Percentiles rank a stretch among this genome's conserved stretches.
These are phyloP conservation scores for Salix purpurea DNA, from an alignment of 345 rosid species.

Conservation along the genomic window DNA sequence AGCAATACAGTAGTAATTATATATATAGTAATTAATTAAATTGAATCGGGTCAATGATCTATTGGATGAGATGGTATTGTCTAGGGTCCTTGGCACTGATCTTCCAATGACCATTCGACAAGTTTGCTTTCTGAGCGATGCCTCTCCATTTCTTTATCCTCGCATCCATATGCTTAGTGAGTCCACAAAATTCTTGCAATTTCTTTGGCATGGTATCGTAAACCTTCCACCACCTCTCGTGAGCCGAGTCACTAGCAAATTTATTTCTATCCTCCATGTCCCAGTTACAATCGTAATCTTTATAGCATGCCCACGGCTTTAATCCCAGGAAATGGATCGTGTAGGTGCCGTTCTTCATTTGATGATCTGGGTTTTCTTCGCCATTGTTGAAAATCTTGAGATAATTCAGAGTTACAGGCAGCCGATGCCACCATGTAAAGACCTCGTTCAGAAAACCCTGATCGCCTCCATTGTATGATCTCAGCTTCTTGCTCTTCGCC, in stretches of 20 bases:
- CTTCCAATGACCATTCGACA: constrained; percentile 63
- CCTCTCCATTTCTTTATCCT: constrained; percentile 62
- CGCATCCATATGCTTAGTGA: constrained; percentile 32
- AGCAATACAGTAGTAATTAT: not conserved
- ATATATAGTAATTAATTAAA: not conserved
- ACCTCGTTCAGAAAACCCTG: constrained; percentile 79
- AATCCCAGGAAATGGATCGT: constrained; percentile 67
- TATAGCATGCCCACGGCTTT: constrained; percentile 93
- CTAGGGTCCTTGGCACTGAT: constrained; percentile 54
- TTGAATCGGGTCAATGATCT: not conserved
- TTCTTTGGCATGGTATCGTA: constrained; percentile 55
- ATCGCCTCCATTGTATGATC: constrained; percentile 80
- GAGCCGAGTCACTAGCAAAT: constrained; percentile 69
- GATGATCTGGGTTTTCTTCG: constrained; percentile 7
- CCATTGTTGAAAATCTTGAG: constrained; percentile 35
- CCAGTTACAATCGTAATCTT: constrained; percentile 94
- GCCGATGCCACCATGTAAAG: constrained; percentile 87
- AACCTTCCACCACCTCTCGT: constrained; percentile 65
- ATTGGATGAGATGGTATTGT: constrained; percentile 16
- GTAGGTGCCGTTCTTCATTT: constrained; percentile 11
- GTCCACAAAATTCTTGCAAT: constrained; percentile 52
- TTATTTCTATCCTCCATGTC: constrained; percentile 27
- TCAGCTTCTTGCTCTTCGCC: constrained; percentile 32
- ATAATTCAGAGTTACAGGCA: constrained; percentile 46
- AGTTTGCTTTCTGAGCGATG: constrained; percentile 35